These are phyloP conservation scores for Tritrichomonas foetus DNA, from an alignment of 208 protist genomes.

Conservation along the genomic window DNA sequence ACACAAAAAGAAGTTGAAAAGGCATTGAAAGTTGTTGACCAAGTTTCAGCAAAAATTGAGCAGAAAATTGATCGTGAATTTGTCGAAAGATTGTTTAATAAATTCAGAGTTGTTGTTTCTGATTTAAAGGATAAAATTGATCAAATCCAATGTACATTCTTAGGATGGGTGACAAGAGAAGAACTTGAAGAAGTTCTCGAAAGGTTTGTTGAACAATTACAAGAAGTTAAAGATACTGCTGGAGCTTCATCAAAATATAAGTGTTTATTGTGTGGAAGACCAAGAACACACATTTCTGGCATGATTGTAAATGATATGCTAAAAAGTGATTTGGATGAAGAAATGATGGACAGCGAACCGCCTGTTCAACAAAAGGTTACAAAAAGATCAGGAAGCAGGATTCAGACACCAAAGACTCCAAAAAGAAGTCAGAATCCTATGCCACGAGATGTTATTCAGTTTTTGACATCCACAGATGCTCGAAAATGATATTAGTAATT, in stretches of 20 bases:
- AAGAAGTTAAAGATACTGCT: slow-evolving; percentile 33
- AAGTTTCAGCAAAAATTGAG: background rate
- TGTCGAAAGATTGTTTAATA: slow-evolving; percentile 40
- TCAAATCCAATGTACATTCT: background rate
- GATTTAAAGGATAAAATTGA: slow-evolving; percentile 15
- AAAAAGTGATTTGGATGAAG: too few relatives aligned
- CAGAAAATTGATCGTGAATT: slow-evolving; percentile 29
- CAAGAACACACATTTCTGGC: slow-evolving; percentile 9
- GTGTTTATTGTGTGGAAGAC: background rate
- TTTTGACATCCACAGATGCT: too few relatives aligned
- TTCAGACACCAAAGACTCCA: too few relatives aligned
- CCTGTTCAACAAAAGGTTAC: too few relatives aligned
- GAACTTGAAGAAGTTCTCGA: background rate
- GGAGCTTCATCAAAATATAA: background rate
- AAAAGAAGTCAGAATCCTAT: too few relatives aligned
- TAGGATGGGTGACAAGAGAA: background rate
- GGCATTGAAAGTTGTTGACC: background rate
- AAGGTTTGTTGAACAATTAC: background rate
- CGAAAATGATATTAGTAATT: too few relatives aligned
- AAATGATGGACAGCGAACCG: too few relatives aligned
- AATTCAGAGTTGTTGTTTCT: background rate
- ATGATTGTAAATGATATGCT: background rate
- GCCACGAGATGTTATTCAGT: too few relatives aligned
- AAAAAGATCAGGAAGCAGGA: too few relatives aligned
- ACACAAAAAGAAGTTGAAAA: background rate